Evolutionary conservation across 345 rosid genomes (phyloP).

Genomic region (Salix udensis): DNA sequence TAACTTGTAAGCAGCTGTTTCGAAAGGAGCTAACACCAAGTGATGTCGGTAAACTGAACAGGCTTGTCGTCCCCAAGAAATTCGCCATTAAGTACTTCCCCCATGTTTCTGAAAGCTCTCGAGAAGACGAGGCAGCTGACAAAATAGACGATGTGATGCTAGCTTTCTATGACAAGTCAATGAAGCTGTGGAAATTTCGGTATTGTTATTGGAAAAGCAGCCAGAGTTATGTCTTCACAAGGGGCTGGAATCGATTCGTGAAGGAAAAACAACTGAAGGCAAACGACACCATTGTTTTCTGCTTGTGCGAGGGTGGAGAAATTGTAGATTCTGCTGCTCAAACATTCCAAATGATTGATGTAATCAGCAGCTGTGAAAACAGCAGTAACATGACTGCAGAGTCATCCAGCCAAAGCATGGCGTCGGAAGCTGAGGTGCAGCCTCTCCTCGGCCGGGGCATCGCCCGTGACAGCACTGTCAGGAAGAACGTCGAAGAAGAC

Average conservation of each 20-base stretch:
- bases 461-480: neutral
- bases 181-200: constrained; percentile 76
- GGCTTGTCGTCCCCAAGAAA: constrained; percentile 83
- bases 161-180: constrained; percentile 52
- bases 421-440: constrained; percentile 6
- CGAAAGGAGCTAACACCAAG: constrained; percentile 78
- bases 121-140: neutral
- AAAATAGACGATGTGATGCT: constrained; percentile 37
- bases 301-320: constrained; percentile 29
- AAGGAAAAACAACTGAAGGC: constrained; percentile 60
- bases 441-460: constrained; percentile 3
- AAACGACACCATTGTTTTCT: constrained; percentile 49
- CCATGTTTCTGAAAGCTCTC: constrained; percentile 18
- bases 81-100: constrained; percentile 59
- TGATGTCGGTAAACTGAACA: constrained; percentile 81
- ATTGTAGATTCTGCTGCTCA: constrained; percentile 1
- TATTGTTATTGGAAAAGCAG: constrained; percentile 91
- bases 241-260: constrained; percentile 79
- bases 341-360: constrained; percentile 43
- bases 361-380: neutral
- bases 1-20: constrained; percentile 44
- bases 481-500: neutral
- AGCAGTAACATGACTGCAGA: neutral
- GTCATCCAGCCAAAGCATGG: neutral
- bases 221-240: constrained; percentile 80